Percentiles rank a stretch among this genome's conserved stretches.
phyloP scores from a whole-genome alignment of 2,329 filamentous ascomycete genomes.

The Colletotrichum higginsianum region DNA sequence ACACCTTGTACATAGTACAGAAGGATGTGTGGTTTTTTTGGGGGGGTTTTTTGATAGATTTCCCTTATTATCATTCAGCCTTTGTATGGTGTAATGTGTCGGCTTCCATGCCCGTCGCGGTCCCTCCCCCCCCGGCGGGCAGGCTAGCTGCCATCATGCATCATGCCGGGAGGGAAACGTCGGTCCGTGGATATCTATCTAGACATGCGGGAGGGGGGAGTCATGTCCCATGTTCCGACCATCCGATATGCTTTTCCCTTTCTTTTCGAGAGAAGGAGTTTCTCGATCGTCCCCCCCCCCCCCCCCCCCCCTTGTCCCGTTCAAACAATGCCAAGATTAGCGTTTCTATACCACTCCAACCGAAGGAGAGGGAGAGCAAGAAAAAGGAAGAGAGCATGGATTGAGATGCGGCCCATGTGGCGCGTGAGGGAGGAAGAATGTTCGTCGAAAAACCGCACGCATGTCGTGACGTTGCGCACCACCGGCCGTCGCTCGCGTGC shows the following conservation, averaged over 20 bases:
- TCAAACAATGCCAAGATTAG: too few species aligned
- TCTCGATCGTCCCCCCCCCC: too few species aligned
- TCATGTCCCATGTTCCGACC: neutral
- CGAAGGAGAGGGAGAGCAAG: neutral
- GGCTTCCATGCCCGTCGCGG: neutral
- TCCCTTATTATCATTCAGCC: too few species aligned
- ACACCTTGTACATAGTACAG: too few species aligned
- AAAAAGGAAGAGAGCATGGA: neutral
- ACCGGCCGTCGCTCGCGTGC: neutral
- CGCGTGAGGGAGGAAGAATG: neutral
- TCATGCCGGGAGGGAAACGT: neutral
- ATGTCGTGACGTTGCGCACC: neutral
- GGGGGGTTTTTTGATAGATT: neutral
- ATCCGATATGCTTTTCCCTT: too few species aligned
- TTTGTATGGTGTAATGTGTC: neutral
- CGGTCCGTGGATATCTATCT: too few species aligned
- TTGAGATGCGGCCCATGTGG: conserved; percentile 16
- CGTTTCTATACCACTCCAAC: neutral
- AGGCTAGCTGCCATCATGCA: neutral
- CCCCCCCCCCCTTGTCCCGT: too few species aligned
- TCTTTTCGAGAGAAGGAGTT: too few species aligned
- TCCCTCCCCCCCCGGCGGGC: neutral
- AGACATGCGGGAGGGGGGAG: conserved; percentile 7
- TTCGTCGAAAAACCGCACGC: neutral
- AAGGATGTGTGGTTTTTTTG: too few species aligned